Evolutionary conservation across 208 protist genomes (phyloP).

Genomic region (Leishmania tarentolae): DNA sequence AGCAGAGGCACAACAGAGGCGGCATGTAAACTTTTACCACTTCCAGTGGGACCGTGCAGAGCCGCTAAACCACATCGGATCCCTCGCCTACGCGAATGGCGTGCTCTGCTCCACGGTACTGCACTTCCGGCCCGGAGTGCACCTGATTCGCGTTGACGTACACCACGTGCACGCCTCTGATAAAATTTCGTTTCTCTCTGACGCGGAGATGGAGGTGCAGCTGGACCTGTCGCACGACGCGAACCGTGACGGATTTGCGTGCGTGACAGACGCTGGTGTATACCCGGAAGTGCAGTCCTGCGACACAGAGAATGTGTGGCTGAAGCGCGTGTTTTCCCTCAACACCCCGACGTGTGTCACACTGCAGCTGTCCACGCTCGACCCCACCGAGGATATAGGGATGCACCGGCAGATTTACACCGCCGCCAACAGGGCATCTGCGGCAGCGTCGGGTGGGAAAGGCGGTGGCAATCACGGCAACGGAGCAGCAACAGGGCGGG

Average conservation of each 20-base stretch:
- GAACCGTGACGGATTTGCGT: conserved; percentile 33
- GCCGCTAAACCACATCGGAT: conserved; percentile 46
- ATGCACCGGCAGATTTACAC: conserved; percentile 35
- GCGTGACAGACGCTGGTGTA: conserved; percentile 68
- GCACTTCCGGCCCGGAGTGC: conserved; percentile 44
- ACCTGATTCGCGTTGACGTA: conserved; percentile 69
- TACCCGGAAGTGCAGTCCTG: conserved; percentile 39
- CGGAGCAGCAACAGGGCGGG: neutral
- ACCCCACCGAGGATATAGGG: conserved; percentile 48
- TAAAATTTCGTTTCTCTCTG: conserved; percentile 50
- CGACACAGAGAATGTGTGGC: conserved; percentile 70
- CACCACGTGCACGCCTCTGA: conserved; percentile 45
- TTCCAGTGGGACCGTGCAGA: conserved; percentile 74
- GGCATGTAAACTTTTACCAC: conserved; percentile 48
- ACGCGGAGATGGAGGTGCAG: conserved; percentile 46
- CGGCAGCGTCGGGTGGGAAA: neutral
- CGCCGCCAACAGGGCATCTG: conserved; percentile 11
- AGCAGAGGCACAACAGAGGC: conserved; percentile 13
- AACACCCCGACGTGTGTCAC: conserved; percentile 55
- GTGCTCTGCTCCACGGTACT: conserved; percentile 42
- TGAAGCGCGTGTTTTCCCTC: conserved; percentile 78
- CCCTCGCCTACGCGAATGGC: conserved; percentile 47
- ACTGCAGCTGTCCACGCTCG: conserved; percentile 65
- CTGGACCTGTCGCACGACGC: conserved; percentile 38
- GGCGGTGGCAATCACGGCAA: conserved; percentile 10